Evolutionary conservation across 768 basidiomycete genomes (phyloP).

Genomic region (Mycena chlorophos): DNA sequence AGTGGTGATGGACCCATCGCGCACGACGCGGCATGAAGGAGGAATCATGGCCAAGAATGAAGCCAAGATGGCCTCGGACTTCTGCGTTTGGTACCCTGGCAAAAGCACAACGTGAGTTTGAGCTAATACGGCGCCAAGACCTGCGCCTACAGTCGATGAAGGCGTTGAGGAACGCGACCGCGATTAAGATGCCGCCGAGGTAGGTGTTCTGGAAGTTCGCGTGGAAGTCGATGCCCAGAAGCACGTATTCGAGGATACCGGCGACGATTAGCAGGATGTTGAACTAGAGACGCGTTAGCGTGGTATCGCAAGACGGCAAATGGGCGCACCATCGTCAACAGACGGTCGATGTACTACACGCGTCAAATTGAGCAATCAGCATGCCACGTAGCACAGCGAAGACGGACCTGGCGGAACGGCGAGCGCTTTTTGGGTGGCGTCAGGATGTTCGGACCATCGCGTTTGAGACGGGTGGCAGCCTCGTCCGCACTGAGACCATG

Average conservation of each 20-base stretch:
- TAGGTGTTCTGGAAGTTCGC: conserved; percentile 66
- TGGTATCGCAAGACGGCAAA: conserved; percentile 33
- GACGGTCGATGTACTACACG: conserved; percentile 61
- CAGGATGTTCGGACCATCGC: conserved; percentile 61
- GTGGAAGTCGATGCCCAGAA: conserved; percentile 64
- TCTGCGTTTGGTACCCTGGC: conserved; percentile 61
- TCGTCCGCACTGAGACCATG: conserved; percentile 53
- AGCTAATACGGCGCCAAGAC: neutral
- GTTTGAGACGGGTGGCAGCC: conserved; percentile 52
- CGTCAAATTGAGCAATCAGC: conserved; percentile 3
- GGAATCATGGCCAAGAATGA: conserved; percentile 77
- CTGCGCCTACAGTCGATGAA: conserved; percentile 55
- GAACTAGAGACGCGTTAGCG: conserved; percentile 36
- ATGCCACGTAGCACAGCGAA: conserved; percentile 10
- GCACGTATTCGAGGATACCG: conserved; percentile 64
- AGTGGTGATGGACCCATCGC: conserved; percentile 53
- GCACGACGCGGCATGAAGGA: conserved; percentile 62
- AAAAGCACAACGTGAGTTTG: neutral
- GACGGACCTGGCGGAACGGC: conserved; percentile 57
- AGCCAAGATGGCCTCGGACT: conserved; percentile 70
- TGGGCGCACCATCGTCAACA: conserved; percentile 44
- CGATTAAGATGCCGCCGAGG: conserved; percentile 67
- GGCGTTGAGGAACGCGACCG: conserved; percentile 68
- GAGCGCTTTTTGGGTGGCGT: conserved; percentile 71
- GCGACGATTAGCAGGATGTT: conserved; percentile 68